Base-by-base conservation (phyloP, 257 asterid species). In the Plantago elongata region DNA sequence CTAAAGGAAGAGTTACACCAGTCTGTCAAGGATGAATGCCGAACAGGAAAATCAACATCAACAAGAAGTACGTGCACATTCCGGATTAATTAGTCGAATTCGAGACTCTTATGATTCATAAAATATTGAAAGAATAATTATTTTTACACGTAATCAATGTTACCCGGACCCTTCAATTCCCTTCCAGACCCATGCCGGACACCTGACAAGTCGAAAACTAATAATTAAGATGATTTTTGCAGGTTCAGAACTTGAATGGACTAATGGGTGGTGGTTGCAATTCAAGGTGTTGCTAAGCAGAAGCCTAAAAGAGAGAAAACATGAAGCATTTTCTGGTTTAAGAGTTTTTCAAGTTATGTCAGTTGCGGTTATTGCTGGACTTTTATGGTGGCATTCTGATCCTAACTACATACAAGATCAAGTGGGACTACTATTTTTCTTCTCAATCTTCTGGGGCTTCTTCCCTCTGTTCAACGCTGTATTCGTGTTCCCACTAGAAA, bases 371-470 rank as follows among this genome's bases (percentile, higher is more conserved):
- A 69, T 85, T 38, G 81, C 95, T 0, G 96, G 97, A 10, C 89
- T 90, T 50, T 64, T 90, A 3, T 90, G 97, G 97, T 90, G 97
- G 96, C 97, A 90, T 55, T 87, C 90, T 45, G 85, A 87, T 47
- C 60, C 79, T 45, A 79, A 60, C 64, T 94, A 90, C 75, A 81
- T 90, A 42, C 95, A 87, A 79, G 96, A 90, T 73, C 97, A 90
- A 95, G 88, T 90, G 64, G 98, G 98, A 57, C 76, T 90, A 2
- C 72, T 90, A 7, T 90, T 87, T 60, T 90, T 88, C 88, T 85
- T 83, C 85, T 82, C 98, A 38, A 83, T 85, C 14, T 90, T 90
- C 64, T 90, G 96, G 98, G 94, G 96, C 11, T 85, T 88, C 61
- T 88, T 78, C 65, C 96, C 96, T 8, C 72, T 90, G 0, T 83